phyloP scores from a whole-genome alignment of 345 rosid species.

The Camelina hispida region DNA sequence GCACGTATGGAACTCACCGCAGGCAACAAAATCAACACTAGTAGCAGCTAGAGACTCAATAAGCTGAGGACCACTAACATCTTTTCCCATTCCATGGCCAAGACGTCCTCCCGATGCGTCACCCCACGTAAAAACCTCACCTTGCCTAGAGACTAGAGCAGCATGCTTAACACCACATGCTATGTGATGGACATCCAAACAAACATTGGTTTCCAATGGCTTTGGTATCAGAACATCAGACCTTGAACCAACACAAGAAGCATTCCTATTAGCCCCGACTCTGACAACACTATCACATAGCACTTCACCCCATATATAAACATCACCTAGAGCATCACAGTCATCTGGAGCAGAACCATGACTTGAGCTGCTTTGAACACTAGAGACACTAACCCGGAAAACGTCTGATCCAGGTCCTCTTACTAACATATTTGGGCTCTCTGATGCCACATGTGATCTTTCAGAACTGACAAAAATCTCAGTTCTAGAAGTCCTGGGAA shows the following conservation, averaged over 20 bases:
- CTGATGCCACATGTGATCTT: slow-evolving; percentile 86
- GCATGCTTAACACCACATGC: slow-evolving; percentile 94
- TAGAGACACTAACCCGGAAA: slow-evolving; percentile 96
- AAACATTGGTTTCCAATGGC: slow-evolving; percentile 83
- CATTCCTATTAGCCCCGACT: slow-evolving; percentile 65
- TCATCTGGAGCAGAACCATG: slow-evolving; percentile 98
- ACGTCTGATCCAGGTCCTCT: slow-evolving; percentile 86
- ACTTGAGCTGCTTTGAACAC: slow-evolving; percentile 93
- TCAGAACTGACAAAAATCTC: slow-evolving; percentile 73
- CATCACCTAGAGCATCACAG: slow-evolving; percentile 96
- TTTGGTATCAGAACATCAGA: slow-evolving; percentile 76
- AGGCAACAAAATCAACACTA: slow-evolving; percentile 79
- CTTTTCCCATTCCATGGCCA: slow-evolving; percentile 87
- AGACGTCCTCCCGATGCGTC: slow-evolving; percentile 96
- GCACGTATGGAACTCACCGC: slow-evolving; percentile 96
- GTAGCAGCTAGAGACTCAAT: slow-evolving; percentile 75
- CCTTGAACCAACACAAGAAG: slow-evolving; percentile 59
- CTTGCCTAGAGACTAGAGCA: slow-evolving; percentile 88
- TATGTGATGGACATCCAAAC: slow-evolving; percentile 86
- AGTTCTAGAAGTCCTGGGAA: slow-evolving; percentile 59
- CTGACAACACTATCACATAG: slow-evolving; percentile 67
- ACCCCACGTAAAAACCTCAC: slow-evolving; percentile 97
- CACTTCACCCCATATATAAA: slow-evolving; percentile 96
- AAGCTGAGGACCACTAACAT: slow-evolving; percentile 74
- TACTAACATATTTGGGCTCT: slow-evolving; percentile 79